Conservation (phyloP, 2,329 filamentous ascomycete species). For the Cordyceps militaris region DNA sequence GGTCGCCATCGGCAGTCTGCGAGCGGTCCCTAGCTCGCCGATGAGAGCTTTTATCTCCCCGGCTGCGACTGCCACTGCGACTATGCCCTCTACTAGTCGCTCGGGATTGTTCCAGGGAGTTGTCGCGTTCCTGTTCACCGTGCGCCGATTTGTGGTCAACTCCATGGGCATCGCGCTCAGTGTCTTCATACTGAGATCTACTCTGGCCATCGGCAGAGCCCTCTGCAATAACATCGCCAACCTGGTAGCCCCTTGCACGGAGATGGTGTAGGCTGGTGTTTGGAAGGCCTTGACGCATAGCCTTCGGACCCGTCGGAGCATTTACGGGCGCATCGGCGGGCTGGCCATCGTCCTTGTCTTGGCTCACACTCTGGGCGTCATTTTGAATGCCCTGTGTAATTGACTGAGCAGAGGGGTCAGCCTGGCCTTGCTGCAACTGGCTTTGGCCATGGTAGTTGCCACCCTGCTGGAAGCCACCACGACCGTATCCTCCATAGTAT, state of each 20-base stretch:
- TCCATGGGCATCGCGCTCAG: constrained; percentile 14
- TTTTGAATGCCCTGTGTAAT: constrained; percentile 22
- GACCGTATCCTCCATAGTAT: constrained; percentile 48
- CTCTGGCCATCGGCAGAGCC: constrained; percentile 8
- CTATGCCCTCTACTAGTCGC: constrained; percentile 25
- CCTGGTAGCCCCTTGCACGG: constrained; percentile 45
- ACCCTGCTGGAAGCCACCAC: constrained; percentile 46
- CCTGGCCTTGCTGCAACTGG: constrained; percentile 19
- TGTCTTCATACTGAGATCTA: constrained; percentile 16
- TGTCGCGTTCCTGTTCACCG: constrained; percentile 16
- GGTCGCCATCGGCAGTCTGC: constrained; percentile 40
- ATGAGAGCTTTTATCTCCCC: constrained; percentile 39
- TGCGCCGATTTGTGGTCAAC: constrained; percentile 12
- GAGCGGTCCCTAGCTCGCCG: constrained; percentile 51
- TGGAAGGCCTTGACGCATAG: constrained; percentile 82
- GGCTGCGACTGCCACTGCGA: constrained; percentile 24
- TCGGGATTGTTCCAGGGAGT: constrained; percentile 29
- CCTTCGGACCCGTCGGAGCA: constrained; percentile 88
- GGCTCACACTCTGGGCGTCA: constrained; percentile 6
- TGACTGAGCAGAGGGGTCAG: constrained; percentile 2
- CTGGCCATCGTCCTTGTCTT: constrained; percentile 7
- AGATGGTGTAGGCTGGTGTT: constrained; percentile 70
- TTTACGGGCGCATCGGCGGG: constrained; percentile 41
- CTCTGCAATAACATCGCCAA: constrained; percentile 24
- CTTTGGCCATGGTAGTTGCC: constrained; percentile 30